Evolutionary conservation across 2,329 filamentous ascomycete species (phyloP), one percentile per base, ranked within the genome.

Genomic region (Fusarium phyllophilum): DNA sequence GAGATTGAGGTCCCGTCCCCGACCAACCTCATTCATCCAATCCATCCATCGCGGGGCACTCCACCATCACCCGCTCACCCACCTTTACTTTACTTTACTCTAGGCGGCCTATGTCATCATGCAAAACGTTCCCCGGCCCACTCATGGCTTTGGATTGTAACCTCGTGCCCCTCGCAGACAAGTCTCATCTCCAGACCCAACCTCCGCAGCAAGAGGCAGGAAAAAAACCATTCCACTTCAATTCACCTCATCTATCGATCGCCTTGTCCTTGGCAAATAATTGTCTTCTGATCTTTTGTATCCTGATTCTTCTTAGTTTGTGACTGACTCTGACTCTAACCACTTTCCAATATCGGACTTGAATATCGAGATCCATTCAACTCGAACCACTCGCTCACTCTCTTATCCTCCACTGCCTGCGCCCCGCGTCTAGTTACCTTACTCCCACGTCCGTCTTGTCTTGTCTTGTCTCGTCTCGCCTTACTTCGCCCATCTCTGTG

Each of bases 131-230:
- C 57, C 66, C 64, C 48, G 57, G 49, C 72, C 72, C 72, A 72
- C 56, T 72, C 71, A 74, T 67, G 44, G 41, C 22, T 33, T 59
- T 54, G 55, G 49, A 58, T 58, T 56, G 59, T 55, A 62, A 75
- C 72, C 71, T 74, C 72, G 68, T 75, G 71, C 68, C 72, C 72
- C 72, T 75, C 72, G 42, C 67, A 62, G 34, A 59, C 51, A 26
- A 18, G 55, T 58, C 62, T 66, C 66, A 45, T 65, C 66, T 64
- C 67, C 52, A 74, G 72, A 75, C 62, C 72, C 72, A 75, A 72
- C 72, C 48, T 75, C 57, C 52, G 57, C 60, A 41, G 57, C 60
- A 68, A 42, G 41, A 72, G 34, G 26, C 15, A 39, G 51, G 15
- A 5, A 41, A 39, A 51, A 68, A 75, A 75, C 64, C 68, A 74